Evolutionary conservation across 192 early-diverging fungal species (phyloP), one percentile per base, ranked within the genome.

Genomic region (Paraglomus occultum): DNA sequence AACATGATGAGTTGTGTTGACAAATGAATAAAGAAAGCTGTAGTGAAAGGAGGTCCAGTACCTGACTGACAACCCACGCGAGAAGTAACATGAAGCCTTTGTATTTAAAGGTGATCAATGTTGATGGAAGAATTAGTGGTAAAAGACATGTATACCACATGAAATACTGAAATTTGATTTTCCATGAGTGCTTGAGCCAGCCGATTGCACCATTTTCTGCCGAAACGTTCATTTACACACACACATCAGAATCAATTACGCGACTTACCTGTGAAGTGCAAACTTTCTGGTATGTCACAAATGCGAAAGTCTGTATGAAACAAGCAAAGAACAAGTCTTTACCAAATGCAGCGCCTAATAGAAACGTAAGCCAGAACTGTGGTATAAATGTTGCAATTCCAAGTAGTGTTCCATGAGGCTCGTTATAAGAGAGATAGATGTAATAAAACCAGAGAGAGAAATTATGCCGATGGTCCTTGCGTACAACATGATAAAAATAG

Each of bases 401-500:
- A 51, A 91, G 74, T 23, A 82, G 44, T 3, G 79, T 74, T 18
- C 78, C 82, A 31, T 75, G 74, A 4, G 83, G 74, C 10, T 82
- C 77, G 0, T 73, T 74, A 70, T 89, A 88, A 0, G 82, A 83
- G 23, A 99, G 81, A 64, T 98, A 99, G 42, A 99, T 92, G 47
- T 94, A 88, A 70, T 97, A 93, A 67, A 96, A 99, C 86, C 95
- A 99, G 51, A 91, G 73, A 1, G 96, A 97, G 75, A 97, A 99
- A 80, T 99, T 99, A 82, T 99, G 97, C 4, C 97, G 90, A 70
- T 97, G 97, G 77, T 99, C 97, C 76, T 93, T 94, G 71, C 97
- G 91, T 0, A 87, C 91, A 50, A 97, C 73, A 76, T 99, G 97
- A 71, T 98, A 99, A 42, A 97, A 64, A 71, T 94, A 97, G 0